A percentile compares a stretch with the other conserved stretches of the same genome.
These are phyloP conservation scores for Globisporangium echinulatum DNA, from an alignment of 352 stramenopile genomes.

Conservation along the genomic window DNA sequence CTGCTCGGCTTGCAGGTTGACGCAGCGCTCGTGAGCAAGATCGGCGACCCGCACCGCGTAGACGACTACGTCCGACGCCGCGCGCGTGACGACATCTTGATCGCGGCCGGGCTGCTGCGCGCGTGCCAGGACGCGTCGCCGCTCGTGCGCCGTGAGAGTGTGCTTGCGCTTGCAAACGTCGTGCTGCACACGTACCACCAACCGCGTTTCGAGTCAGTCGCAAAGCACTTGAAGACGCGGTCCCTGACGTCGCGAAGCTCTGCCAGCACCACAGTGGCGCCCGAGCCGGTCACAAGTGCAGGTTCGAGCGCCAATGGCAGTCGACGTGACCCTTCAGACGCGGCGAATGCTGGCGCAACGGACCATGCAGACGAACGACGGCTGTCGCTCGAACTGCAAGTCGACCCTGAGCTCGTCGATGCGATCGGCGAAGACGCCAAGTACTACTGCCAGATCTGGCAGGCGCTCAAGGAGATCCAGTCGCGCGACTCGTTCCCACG, in stretches of 20 bases:
- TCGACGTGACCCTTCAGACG: background rate
- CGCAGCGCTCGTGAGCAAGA: constrained; percentile 36
- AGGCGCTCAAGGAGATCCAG: constrained; percentile 76
- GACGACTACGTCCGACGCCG: constrained; percentile 58
- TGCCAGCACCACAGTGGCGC: background rate
- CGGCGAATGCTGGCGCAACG: background rate
- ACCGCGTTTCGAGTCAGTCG: constrained; percentile 75
- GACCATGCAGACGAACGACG: constrained; percentile 2
- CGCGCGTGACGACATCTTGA: constrained; percentile 58
- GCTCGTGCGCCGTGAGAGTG: constrained; percentile 75
- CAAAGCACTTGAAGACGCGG: constrained; percentile 72
- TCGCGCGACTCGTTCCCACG: constrained; percentile 82
- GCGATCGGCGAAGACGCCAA: constrained; percentile 56
- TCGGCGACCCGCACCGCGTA: constrained; percentile 37
- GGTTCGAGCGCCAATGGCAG: background rate
- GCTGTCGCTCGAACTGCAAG: constrained; percentile 23
- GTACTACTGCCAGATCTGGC: constrained; percentile 85
- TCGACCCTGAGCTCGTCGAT: constrained; percentile 35
- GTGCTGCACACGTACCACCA: constrained; percentile 87
- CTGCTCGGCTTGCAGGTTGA: constrained; percentile 85
- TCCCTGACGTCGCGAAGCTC: constrained; percentile 12
- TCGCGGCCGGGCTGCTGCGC: constrained; percentile 60
- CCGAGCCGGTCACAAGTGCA: background rate
- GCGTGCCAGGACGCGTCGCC: constrained; percentile 77
- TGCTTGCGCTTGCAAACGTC: constrained; percentile 79